Conservation (phyloP, 2,329 filamentous ascomycete species). For the Akanthomyces muscarius region DNA sequence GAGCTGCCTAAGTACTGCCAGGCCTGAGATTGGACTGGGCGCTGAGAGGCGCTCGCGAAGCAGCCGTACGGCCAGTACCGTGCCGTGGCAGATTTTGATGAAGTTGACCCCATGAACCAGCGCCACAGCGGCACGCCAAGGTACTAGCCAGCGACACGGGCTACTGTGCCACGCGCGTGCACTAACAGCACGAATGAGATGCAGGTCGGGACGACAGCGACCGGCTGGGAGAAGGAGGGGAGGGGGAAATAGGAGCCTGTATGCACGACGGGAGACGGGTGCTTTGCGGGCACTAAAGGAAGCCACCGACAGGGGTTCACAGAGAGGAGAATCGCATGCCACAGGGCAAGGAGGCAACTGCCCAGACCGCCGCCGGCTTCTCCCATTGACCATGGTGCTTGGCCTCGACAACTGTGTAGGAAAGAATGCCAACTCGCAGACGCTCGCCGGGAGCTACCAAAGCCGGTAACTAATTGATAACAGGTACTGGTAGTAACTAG, state of each 20-base stretch:
- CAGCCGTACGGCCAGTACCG: neutral
- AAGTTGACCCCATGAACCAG: neutral
- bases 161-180: neutral
- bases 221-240: neutral
- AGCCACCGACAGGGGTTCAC: neutral
- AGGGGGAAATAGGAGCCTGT: neutral
- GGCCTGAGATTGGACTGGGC: neutral
- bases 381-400: no score
- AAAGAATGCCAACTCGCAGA: no score
- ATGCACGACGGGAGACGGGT: neutral
- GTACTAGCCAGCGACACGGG: neutral
- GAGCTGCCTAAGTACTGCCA: neutral
- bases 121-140: neutral
- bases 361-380: no score
- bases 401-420: no score
- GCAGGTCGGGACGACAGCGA: neutral
- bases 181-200: neutral
- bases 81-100: neutral
- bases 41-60: neutral
- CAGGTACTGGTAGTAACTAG: no score
- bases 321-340: neutral
- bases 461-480: no score
- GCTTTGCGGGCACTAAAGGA: constrained; percentile 1
- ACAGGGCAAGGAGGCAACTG: no score
- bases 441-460: no score